Evolutionary conservation across 2,329 filamentous ascomycete species (phyloP).

Genomic region (Pseudogymnoascus sp.): DNA sequence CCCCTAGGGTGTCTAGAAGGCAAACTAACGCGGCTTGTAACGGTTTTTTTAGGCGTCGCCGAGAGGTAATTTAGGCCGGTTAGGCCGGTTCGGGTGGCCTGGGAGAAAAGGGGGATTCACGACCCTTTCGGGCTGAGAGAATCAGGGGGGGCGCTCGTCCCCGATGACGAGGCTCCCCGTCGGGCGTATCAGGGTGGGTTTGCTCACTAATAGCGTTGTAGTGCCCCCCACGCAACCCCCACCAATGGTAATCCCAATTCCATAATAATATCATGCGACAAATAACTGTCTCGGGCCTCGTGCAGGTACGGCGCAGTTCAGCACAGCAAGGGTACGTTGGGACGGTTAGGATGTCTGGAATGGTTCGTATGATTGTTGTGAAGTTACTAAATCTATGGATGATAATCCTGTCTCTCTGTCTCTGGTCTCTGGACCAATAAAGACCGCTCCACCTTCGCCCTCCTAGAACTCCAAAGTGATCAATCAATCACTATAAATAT

Average conservation of each 20-base stretch:
- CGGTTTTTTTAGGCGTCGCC: background rate
- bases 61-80: background rate
- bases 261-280: conserved; percentile 7
- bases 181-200: background rate
- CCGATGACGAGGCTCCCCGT: background rate
- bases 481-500: conserved; percentile 7
- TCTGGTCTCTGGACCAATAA: background rate
- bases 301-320: conserved; percentile 4
- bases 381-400: conserved; percentile 7
- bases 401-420: background rate
- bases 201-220: conserved; percentile 9
- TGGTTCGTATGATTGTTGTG: background rate
- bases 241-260: conserved; percentile 6
- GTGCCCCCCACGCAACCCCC: conserved; percentile 2
- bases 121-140: background rate
- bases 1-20: background rate
- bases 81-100: background rate
- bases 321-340: conserved; percentile 3
- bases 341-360: background rate
- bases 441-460: background rate
- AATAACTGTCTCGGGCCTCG: conserved; percentile 9
- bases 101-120: background rate
- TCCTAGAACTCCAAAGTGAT: background rate
- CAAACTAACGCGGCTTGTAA: background rate
- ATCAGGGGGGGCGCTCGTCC: background rate